Conservation (phyloP, 108 stramenopile species). For the Skeletonema potamos region DNA sequence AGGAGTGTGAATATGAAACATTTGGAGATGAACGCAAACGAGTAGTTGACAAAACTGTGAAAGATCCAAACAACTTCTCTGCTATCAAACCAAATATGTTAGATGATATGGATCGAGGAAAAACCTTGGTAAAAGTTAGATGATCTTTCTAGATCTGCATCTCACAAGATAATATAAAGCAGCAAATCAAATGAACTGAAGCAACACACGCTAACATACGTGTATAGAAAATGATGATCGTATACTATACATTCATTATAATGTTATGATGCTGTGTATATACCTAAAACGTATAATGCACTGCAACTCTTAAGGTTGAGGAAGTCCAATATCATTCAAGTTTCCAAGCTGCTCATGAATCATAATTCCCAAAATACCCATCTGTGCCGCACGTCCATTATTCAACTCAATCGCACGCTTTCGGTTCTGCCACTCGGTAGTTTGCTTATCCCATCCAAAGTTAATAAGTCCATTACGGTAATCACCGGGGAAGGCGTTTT, state of each 20-base stretch:
- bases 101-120: slow-evolving; percentile 31
- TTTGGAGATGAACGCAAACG: slow-evolving; percentile 24
- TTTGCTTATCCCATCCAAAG: slow-evolving; percentile 70
- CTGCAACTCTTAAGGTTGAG: too few species aligned
- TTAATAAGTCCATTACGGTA: slow-evolving; percentile 63
- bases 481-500: slow-evolving; percentile 55
- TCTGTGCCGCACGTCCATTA: too few species aligned
- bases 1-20: slow-evolving; percentile 39
- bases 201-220: too few species aligned
- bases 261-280: too few species aligned
- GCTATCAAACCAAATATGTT: slow-evolving; percentile 18
- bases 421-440: slow-evolving; percentile 51
- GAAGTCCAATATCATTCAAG: background rate
- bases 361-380: background rate
- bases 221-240: too few species aligned
- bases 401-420: slow-evolving; percentile 91
- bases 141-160: too few species aligned
- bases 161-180: too few species aligned
- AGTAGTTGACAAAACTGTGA: slow-evolving; percentile 45
- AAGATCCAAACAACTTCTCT: slow-evolving; percentile 51
- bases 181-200: too few species aligned
- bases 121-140: too few species aligned
- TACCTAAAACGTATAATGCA: too few species aligned
- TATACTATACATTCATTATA: too few species aligned
- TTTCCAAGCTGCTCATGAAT: background rate